Conservation (phyloP, 768 basidiomycete species). For the Crucibulum laeve region DNA sequence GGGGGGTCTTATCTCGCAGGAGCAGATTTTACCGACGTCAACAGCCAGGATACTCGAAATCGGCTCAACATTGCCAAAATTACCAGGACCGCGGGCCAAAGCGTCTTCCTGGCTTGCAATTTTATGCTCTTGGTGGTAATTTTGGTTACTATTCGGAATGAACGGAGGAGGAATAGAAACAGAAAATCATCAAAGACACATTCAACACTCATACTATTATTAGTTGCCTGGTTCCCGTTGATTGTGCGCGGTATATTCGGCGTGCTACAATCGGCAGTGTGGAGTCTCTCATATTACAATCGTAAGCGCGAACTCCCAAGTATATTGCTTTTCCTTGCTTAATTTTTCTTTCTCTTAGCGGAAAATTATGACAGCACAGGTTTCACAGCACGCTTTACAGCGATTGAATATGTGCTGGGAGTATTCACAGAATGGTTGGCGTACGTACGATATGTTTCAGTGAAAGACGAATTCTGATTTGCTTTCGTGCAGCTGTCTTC, state of each 20-base stretch:
- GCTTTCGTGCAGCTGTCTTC: background rate
- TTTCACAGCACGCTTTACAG: slow-evolving; percentile 11
- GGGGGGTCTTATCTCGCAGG: slow-evolving; percentile 28
- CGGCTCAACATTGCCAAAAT: slow-evolving; percentile 18
- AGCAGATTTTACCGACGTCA: slow-evolving; percentile 8
- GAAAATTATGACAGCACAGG: slow-evolving; percentile 12
- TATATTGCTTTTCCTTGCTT: background rate
- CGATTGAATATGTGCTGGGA: slow-evolving; percentile 14
- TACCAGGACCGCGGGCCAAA: slow-evolving; percentile 24
- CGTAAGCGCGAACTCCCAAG: slow-evolving; percentile 9
- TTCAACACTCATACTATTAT: slow-evolving; percentile 20
- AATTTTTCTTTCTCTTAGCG: slow-evolving; percentile 2
- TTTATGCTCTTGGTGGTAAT: slow-evolving; percentile 18
- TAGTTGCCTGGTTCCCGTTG: slow-evolving; percentile 26
- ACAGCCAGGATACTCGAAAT: slow-evolving; percentile 7
- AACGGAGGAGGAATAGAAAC: slow-evolving; percentile 10
- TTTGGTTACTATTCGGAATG: slow-evolving; percentile 18
- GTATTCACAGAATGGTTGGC: slow-evolving; percentile 7
- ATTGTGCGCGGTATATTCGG: slow-evolving; percentile 28
- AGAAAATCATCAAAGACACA: slow-evolving; percentile 13
- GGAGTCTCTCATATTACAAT: slow-evolving; percentile 15
- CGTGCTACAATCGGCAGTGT: slow-evolving; percentile 15
- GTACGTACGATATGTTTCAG: background rate
- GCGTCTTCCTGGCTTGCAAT: slow-evolving; percentile 27
- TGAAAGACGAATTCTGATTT: background rate